These are phyloP conservation scores for Vachellia collinsii DNA, from an alignment of 306 rosid genomes.

Conservation along the genomic window DNA sequence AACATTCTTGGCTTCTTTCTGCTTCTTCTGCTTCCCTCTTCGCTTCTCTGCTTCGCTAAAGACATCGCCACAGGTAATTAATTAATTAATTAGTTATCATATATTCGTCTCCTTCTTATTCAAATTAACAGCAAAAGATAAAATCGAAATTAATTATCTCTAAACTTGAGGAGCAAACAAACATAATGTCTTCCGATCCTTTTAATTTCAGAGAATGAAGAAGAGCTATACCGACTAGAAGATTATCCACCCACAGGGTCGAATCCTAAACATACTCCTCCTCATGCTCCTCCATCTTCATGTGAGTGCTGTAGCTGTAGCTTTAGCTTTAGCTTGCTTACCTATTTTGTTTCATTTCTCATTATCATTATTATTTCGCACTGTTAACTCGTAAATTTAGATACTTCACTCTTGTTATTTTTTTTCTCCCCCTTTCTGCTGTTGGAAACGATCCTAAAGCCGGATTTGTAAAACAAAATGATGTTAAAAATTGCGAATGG, in stretches of 20 bases:
- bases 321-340: too few relatives aligned
- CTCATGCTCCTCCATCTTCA: background rate
- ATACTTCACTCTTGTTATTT: too few relatives aligned
- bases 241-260: constrained; percentile 16
- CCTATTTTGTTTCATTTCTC: too few relatives aligned
- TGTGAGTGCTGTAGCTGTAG: background rate
- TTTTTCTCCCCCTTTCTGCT: too few relatives aligned
- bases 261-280: constrained; percentile 26
- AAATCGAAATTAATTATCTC: background rate
- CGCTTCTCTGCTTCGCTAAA: background rate
- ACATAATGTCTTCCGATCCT: too few relatives aligned
- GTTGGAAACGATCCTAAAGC: too few relatives aligned
- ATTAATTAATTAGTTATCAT: too few relatives aligned
- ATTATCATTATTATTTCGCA: background rate
- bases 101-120: too few relatives aligned
- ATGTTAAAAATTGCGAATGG: too few relatives aligned
- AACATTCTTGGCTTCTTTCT: constrained; percentile 6
- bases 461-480: too few relatives aligned
- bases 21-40: constrained; percentile 27
- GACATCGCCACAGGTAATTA: background rate
- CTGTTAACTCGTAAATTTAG: background rate
- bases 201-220: background rate
- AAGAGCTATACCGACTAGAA: background rate
- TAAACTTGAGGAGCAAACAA: background rate
- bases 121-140: too few relatives aligned